These are phyloP conservation scores for Penicillium psychrofluorescens DNA, from an alignment of 495 filamentous ascomycete genomes.

Conservation along the genomic window DNA sequence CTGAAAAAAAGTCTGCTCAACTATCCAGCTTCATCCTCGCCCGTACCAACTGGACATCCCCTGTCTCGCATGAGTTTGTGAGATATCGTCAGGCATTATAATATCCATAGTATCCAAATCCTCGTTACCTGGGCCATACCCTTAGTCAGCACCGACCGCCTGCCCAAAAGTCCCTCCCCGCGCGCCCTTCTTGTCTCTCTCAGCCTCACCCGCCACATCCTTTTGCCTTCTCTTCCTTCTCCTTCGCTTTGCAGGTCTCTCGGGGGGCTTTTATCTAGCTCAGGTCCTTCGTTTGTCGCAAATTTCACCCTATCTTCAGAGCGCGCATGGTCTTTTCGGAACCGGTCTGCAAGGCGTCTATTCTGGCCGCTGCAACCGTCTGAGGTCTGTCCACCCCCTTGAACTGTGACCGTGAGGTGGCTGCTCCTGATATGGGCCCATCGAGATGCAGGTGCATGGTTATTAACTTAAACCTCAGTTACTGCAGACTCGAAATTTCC, in stretches of 20 bases:
- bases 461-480: not conserved
- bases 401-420: too few relatives aligned
- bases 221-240: slow-evolving; percentile 9
- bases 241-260: slow-evolving; percentile 2
- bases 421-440: too few relatives aligned
- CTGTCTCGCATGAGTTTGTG: too few relatives aligned
- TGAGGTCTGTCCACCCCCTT: not conserved
- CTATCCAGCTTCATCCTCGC: too few relatives aligned
- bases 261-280: not conserved
- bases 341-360: slow-evolving; percentile 4
- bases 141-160: slow-evolving; percentile 20
- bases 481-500: not conserved
- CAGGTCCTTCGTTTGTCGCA: not conserved
- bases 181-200: slow-evolving; percentile 7
- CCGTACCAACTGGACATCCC: too few relatives aligned
- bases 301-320: too few relatives aligned
- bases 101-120: too few relatives aligned
- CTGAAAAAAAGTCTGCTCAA: too few relatives aligned
- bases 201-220: slow-evolving; percentile 27
- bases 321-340: too few relatives aligned
- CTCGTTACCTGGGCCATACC: too few relatives aligned
- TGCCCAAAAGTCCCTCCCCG: slow-evolving; percentile 19
- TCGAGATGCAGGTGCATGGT: too few relatives aligned
- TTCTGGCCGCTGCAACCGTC: slow-evolving; percentile 14
- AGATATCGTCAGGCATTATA: too few relatives aligned